Evolutionary conservation across 139 green algal genomes (phyloP), one percentile per base, ranked within the genome.

Genomic region (Bryopsis sp.): DNA sequence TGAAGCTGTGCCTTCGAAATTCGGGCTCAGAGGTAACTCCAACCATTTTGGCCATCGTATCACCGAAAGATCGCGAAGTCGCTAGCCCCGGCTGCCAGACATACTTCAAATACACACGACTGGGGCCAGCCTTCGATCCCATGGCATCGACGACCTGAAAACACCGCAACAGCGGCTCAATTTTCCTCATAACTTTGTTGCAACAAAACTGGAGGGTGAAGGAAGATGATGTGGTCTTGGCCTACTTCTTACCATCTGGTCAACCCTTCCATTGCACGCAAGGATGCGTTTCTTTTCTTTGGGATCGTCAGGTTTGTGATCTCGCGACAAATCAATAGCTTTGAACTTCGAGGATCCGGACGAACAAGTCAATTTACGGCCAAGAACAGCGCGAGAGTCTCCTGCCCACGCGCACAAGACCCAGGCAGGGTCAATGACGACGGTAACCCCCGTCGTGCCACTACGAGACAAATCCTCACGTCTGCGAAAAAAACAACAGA

Each of bases 41-140:
- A 11, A 82, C 76, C 22, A 57, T 58, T 24, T 82, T 69, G 2
- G 76, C 76, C 0, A 82, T 59, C 0, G 33, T 73, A 61, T 82
- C 76, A 15, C 76, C 76, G 3, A 82, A 46, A 39, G 47, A 69
- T 19, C 76, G 64, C 34, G 54, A 75, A 38, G 73, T 82, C 46
- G 68, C 63, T 6, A 82, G 66, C 8, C 76, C 76, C 1, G 77
- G 68, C 32, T 67, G 64, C 31, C 43, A 69, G 4, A 61, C 54
- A 19, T 76, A 46, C 43, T 57, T 61, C 29, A 78, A 29, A 43
- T 57, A 82, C 28, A 82, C 76, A 11, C 76, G 67, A 1, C 43
- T 64, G 29, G 76, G 76, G 58, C 7, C 60, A 19, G 43, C 43
- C n/a, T n/a, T n/a, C n/a, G n/a, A n/a, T n/a, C n/a, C n/a, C n/a